These are phyloP conservation scores for Cryptosporidium viatorum DNA, from an alignment of 169 alveolate species.

Conservation along the genomic window DNA sequence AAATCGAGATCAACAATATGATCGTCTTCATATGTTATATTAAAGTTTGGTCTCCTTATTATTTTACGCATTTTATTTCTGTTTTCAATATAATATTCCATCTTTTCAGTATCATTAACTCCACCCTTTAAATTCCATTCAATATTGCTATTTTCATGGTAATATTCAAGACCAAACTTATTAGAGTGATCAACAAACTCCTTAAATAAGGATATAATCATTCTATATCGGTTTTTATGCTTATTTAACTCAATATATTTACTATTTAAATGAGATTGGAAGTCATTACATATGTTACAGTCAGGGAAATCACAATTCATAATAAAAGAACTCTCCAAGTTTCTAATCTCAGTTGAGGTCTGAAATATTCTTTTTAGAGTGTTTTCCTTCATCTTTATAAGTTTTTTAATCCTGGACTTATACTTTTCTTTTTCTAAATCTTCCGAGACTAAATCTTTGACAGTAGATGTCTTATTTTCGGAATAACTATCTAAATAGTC, in stretches of 20 bases:
- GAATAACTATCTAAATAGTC: not conserved
- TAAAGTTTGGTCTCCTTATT: slow-evolving; percentile 15
- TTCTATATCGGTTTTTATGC: not conserved
- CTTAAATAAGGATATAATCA: slow-evolving; percentile 3
- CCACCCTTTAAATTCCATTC: not conserved
- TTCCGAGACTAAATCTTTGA: slow-evolving; percentile 1
- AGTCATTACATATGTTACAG: slow-evolving; percentile 29
- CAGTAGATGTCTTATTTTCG: not conserved
- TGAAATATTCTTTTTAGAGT: not conserved
- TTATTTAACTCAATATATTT: slow-evolving; percentile 25
- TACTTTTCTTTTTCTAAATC: slow-evolving; percentile 36
- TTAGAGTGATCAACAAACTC: slow-evolving; percentile 62
- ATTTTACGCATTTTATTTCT: not conserved
- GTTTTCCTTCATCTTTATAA: slow-evolving; percentile 30
- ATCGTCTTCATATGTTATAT: not conserved
- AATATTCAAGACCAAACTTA: slow-evolving; percentile 14
- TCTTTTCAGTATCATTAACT: not conserved
- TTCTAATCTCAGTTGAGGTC: not conserved
- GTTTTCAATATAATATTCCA: not conserved
- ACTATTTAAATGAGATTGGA: slow-evolving; percentile 31
- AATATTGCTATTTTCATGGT: not conserved
- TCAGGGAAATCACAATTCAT: slow-evolving; percentile 31
- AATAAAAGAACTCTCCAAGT: slow-evolving; percentile 14
- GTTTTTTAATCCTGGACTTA: slow-evolving; percentile 30
- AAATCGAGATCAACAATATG: not conserved